These are phyloP conservation scores for Microbotryum violaceum DNA, from an alignment of 1,284 basidiomycete species.

Conservation along the genomic window DNA sequence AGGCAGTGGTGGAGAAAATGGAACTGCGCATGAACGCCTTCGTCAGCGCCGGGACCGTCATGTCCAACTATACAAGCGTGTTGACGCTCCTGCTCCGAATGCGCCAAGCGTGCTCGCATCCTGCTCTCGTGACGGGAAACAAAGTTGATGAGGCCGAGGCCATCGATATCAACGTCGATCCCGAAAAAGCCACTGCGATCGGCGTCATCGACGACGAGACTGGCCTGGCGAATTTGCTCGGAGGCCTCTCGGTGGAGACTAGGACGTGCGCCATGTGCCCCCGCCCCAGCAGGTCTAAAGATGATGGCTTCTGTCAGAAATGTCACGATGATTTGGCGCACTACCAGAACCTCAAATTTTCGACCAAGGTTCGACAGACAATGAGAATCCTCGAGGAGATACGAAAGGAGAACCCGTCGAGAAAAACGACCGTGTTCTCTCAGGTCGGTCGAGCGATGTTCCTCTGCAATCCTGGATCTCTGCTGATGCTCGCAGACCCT, in stretches of 20 bases:
- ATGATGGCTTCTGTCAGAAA: constrained; percentile 23
- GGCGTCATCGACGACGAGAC: constrained; percentile 45
- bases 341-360: constrained; percentile 19
- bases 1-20: constrained; percentile 66
- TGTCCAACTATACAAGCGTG: constrained; percentile 72
- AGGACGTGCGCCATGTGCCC: constrained; percentile 8
- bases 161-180: constrained; percentile 10
- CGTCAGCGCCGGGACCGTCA: constrained; percentile 47
- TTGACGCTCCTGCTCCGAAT: constrained; percentile 63
- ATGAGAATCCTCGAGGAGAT: constrained; percentile 64
- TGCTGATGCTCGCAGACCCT: background rate
- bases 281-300: background rate
- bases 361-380: constrained; percentile 77
- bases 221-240: constrained; percentile 9
- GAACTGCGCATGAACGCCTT: constrained; percentile 59
- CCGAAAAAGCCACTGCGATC: constrained; percentile 42
- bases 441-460: constrained; percentile 34
- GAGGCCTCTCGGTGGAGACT: background rate
- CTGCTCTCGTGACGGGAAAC: constrained; percentile 53
- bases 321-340: constrained; percentile 27
- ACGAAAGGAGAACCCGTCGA: constrained; percentile 44
- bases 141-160: constrained; percentile 13
- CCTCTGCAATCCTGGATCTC: too few species aligned
- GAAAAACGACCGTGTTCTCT: constrained; percentile 76
- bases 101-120: constrained; percentile 66